A percentile compares a stretch with the other conserved stretches of the same genome.
Evolutionary conservation across 176 grass and related monocot genomes (phyloP).

Genomic region (Musa acuminata): DNA sequence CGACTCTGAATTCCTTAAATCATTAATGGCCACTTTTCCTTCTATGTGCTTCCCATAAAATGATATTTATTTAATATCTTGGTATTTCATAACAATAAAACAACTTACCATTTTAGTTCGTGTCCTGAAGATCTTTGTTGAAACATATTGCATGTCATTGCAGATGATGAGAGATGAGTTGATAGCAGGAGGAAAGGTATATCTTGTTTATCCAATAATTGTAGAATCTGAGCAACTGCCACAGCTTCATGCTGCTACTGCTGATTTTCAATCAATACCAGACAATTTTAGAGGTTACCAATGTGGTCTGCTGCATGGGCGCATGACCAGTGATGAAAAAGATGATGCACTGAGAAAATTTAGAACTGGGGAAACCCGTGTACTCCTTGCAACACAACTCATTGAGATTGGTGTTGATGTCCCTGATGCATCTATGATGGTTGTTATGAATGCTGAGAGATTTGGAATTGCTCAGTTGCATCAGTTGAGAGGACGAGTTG

Average conservation of each 20-base stretch:
- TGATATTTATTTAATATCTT: too few relatives aligned
- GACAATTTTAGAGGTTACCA: conserved; percentile 53
- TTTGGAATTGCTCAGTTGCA: conserved; percentile 90
- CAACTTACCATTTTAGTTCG: neutral
- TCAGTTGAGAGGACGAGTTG: conserved; percentile 82
- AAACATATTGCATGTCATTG: conserved; percentile 4
- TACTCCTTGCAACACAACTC: conserved; percentile 79
- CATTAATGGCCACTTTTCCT: too few relatives aligned
- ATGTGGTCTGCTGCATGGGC: conserved; percentile 79
- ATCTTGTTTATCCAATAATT: conserved; percentile 87
- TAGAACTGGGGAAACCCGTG: conserved; percentile 56
- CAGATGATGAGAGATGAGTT: conserved; percentile 93
- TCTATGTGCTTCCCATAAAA: neutral
- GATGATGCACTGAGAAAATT: conserved; percentile 63
- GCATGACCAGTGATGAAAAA: conserved; percentile 67
- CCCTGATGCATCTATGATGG: conserved; percentile 93
- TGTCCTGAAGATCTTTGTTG: neutral
- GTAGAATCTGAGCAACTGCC: conserved; percentile 79
- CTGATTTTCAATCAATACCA: conserved; percentile 53
- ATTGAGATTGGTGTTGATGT: conserved; percentile 91
- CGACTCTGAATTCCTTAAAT: too few relatives aligned
- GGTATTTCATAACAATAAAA: neutral
- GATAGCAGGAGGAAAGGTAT: conserved; percentile 60
- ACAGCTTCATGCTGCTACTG: conserved; percentile 66
- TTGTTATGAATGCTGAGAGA: conserved; percentile 85